Conservation (phyloP, 1,284 basidiomycete genomes). For the Ustilago vetiveriae region DNA sequence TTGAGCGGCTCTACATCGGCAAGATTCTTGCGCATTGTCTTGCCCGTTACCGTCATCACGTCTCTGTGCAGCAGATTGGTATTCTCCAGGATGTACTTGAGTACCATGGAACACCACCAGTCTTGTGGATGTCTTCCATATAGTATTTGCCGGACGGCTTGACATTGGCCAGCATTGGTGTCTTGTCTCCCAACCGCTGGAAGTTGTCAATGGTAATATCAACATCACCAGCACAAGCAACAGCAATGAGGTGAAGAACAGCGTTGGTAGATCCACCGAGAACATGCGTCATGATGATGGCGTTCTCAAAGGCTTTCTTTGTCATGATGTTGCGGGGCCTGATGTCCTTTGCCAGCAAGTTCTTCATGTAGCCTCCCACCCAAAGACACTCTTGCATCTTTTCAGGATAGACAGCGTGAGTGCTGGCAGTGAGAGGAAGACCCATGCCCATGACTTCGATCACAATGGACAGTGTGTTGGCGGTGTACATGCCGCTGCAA, state of each 20-base stretch:
- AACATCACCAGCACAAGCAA: conserved; percentile 87
- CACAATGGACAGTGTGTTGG: conserved; percentile 92
- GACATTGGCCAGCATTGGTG: conserved; percentile 86
- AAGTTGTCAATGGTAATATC: conserved; percentile 82
- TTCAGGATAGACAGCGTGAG: conserved; percentile 82
- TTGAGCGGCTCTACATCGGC: conserved; percentile 81
- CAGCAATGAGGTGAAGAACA: conserved; percentile 87
- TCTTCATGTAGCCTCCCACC: conserved; percentile 83
- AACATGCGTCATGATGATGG: conserved; percentile 76
- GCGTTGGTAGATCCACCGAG: conserved; percentile 88
- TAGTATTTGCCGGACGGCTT: conserved; percentile 74
- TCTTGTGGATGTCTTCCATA: conserved; percentile 88
- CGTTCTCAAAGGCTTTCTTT: conserved; percentile 91
- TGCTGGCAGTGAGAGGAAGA: conserved; percentile 81
- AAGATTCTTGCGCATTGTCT: conserved; percentile 85
- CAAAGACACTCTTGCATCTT: conserved; percentile 85
- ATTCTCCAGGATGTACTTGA: conserved; percentile 82
- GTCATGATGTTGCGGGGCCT: conserved; percentile 98
- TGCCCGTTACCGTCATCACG: conserved; percentile 86
- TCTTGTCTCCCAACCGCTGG: conserved; percentile 75
- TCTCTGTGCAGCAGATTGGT: conserved; percentile 78
- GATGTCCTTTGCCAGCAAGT: conserved; percentile 82
- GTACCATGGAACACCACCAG: conserved; percentile 69
- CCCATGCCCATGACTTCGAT: conserved; percentile 92
- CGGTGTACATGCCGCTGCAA: conserved; percentile 96